These are phyloP conservation scores for Hymenoscyphus scutula DNA, from an alignment of 2,329 filamentous ascomycete genomes.

Conservation along the genomic window DNA sequence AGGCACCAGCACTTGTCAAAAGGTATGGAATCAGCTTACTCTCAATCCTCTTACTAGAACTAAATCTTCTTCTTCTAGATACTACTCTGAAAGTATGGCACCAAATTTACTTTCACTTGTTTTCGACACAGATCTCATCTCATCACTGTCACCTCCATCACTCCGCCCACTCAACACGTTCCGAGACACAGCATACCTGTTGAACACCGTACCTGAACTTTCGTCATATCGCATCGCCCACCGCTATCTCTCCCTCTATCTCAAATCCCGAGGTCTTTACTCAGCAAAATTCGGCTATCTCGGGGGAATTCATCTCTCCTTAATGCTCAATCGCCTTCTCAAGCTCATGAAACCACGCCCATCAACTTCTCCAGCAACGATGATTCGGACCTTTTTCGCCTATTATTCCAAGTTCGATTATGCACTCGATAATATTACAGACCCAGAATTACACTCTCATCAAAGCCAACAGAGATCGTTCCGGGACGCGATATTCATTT, in stretches of 20 bases:
- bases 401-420: slow-evolving; percentile 37
- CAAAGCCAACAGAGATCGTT: not conserved
- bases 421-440: not conserved
- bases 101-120: slow-evolving; percentile 13
- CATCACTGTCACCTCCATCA: slow-evolving; percentile 53
- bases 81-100: slow-evolving; percentile 7
- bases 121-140: slow-evolving; percentile 37
- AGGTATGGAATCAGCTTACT: slow-evolving; percentile 35
- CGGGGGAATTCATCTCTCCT: slow-evolving; percentile 61
- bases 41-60: not conserved
- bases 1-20: slow-evolving; percentile 54
- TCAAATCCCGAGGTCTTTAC: slow-evolving; percentile 60
- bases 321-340: slow-evolving; percentile 58
- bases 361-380: slow-evolving; percentile 23
- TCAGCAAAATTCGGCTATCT: slow-evolving; percentile 64
- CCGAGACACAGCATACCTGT: slow-evolving; percentile 60
- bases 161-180: slow-evolving; percentile 63
- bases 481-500: slow-evolving; percentile 62
- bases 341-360: slow-evolving; percentile 48
- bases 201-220: slow-evolving; percentile 57
- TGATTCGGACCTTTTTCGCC: slow-evolving; percentile 56
- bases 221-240: slow-evolving; percentile 57
- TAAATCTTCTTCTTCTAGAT: slow-evolving; percentile 5
- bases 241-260: slow-evolving; percentile 61
- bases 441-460: not conserved